Evolutionary conservation across 225 moss, liverwort and hornwort genomes (phyloP).

Genomic region (Bryoerythrophyllum caledonicum): DNA sequence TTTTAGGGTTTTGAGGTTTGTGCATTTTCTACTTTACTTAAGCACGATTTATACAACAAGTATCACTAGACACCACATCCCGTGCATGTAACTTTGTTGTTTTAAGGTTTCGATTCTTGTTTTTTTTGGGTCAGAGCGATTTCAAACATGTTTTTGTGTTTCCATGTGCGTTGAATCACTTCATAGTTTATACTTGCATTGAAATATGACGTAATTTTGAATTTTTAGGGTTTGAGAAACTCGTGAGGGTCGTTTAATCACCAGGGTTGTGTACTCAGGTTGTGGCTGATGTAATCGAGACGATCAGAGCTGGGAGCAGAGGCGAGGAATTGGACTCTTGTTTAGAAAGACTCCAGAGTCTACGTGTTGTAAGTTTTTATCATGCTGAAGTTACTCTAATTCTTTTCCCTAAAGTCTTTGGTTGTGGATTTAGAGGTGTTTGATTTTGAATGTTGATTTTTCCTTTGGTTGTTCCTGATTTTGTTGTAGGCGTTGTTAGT

Average conservation of each 20-base stretch:
- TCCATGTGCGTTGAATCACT: background rate
- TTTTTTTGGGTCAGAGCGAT: background rate
- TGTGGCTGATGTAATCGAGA: slow-evolving; percentile 42
- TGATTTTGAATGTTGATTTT: slow-evolving; percentile 24
- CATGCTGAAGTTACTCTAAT: background rate
- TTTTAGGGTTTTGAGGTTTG: slow-evolving; percentile 1
- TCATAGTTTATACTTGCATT: background rate
- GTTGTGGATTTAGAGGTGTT: background rate
- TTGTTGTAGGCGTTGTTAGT: slow-evolving; percentile 67
- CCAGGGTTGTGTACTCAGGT: slow-evolving; percentile 27
- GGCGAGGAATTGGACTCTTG: slow-evolving; percentile 35
- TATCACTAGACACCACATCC: no score
- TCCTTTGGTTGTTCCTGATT: slow-evolving; percentile 34
- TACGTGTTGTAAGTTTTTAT: slow-evolving; percentile 35
- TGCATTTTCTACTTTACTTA: no score
- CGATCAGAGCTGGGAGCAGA: slow-evolving; percentile 37
- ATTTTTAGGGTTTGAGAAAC: background rate
- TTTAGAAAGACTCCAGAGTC: slow-evolving; percentile 34
- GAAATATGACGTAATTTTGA: background rate
- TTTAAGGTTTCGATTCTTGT: background rate
- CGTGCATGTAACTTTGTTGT: no score
- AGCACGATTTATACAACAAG: no score
- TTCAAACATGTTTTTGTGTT: background rate
- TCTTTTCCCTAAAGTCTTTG: no score
- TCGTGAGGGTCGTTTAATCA: background rate